Evolutionary conservation across 208 protist species (phyloP), one percentile per base, ranked within the genome.

Genomic region (Trypanosoma avium): DNA sequence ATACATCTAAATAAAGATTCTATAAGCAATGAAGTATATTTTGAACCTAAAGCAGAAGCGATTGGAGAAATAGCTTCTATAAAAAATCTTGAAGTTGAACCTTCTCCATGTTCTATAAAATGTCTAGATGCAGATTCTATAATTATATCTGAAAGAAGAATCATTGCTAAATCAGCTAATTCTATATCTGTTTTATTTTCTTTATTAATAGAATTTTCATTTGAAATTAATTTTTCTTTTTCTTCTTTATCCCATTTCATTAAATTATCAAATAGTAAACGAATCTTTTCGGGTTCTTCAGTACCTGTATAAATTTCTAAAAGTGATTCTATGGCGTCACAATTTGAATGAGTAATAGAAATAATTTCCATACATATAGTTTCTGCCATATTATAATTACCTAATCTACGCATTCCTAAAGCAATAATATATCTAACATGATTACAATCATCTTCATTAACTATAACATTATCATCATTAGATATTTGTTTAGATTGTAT

Each of bases 341-440:
- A 76, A 35, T 81, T 84, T 22, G 57, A 40, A 40, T 76, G 57
- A 57, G 90, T 76, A 21, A 61, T 48, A 29, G 33, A 55, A 26
- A 93, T 55, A 52, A 93, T 82, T 24, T 58, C 73, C 64, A 79
- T 77, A 24, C 73, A 43, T 4, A 77, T 40, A 24, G 6, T 38
- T 66, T 90, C 80, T 43, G 82, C 77, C 55, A 56, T 56, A 3
- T 81, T 72, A 64, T 69, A 87, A 29, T 77, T 48, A 13, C 61
- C 59, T 13, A 91, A 58, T 19, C 80, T 77, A 47, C 84, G 67
- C 48, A 71, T 72, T n/a, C 60, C 73, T 13, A 91, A 70, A 6
- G 71, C 79, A 53, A 90, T 79, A 17, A 93, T 36, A 46, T 90
- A 93, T 22, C 75, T 76, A 13, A 91, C 69, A 61, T 93, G 87